Evolutionary conservation across 2,329 filamentous ascomycete species (phyloP).

Genomic region (Onygenales sp.): DNA sequence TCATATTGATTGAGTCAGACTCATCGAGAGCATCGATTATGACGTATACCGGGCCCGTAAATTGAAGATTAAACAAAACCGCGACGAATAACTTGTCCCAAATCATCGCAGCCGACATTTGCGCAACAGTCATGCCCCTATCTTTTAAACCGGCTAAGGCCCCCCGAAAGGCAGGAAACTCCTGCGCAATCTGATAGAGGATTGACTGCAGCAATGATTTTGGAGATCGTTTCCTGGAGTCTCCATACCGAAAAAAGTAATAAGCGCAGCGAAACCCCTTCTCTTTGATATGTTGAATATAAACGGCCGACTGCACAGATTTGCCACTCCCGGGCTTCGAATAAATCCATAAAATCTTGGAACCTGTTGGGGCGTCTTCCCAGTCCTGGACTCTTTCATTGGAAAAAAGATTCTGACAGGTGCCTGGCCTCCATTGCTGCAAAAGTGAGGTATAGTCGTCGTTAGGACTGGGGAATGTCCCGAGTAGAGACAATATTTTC

Average conservation of each 20-base stretch:
- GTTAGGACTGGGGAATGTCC: not conserved
- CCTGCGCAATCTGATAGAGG: conserved; percentile 19
- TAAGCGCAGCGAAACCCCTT: conserved; percentile 14
- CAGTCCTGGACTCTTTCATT: not conserved
- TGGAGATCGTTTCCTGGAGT: conserved; percentile 17
- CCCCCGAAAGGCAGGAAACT: conserved; percentile 8
- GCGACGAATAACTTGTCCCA: conserved; percentile 26
- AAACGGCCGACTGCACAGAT: conserved; percentile 20
- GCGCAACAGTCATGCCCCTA: conserved; percentile 17
- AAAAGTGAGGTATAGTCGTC: not conserved
- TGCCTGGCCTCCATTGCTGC: not conserved
- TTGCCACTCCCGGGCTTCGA: conserved; percentile 23
- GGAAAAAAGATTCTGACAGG: not conserved
- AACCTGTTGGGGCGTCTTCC: not conserved
- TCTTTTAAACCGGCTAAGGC: conserved; percentile 16
- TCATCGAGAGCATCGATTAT: conserved; percentile 34
- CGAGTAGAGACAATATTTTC: not conserved
- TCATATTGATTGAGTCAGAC: conserved; percentile 16
- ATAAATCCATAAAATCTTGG: conserved; percentile 19
- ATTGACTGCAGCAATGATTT: conserved; percentile 16
- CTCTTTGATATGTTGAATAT: conserved; percentile 17
- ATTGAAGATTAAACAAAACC: conserved; percentile 18
- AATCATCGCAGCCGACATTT: conserved; percentile 15
- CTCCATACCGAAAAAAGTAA: conserved; percentile 21
- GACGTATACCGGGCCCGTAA: conserved; percentile 24